These are phyloP conservation scores for Fusarium compactum DNA, from an alignment of 2,329 filamentous ascomycete species.

Conservation along the genomic window DNA sequence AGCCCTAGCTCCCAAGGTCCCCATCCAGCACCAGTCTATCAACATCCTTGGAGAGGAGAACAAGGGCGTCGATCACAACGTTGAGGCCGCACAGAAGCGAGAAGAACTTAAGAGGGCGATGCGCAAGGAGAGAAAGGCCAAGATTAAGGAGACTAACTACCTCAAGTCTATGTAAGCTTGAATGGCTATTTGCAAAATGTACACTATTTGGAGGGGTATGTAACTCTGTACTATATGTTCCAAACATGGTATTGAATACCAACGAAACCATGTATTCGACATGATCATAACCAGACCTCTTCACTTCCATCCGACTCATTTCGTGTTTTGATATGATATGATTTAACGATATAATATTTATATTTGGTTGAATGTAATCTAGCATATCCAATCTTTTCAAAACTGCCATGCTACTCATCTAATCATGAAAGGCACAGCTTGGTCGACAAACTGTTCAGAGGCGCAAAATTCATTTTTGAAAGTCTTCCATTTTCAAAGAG, in stretches of 20 bases:
- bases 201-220: constrained; percentile 42
- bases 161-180: constrained; percentile 77
- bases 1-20: constrained; percentile 75
- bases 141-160: constrained; percentile 89
- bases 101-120: constrained; percentile 76
- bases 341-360: neutral
- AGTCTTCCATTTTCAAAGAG: constrained; percentile 55
- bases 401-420: constrained; percentile 39
- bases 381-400: constrained; percentile 30
- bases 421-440: constrained; percentile 16
- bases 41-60: constrained; percentile 72
- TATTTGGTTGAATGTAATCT: constrained; percentile 12
- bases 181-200: constrained; percentile 38
- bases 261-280: constrained; percentile 13
- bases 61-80: constrained; percentile 58
- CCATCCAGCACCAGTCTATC: constrained; percentile 80
- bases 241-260: constrained; percentile 24
- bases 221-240: constrained; percentile 48
- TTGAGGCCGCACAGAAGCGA: constrained; percentile 64
- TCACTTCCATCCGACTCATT: neutral
- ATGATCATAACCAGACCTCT: neutral
- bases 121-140: constrained; percentile 78
- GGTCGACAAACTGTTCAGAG: constrained; percentile 4
- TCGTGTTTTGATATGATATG: neutral
- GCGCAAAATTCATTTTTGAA: constrained; percentile 24